These are phyloP conservation scores for Cercospora citrullina DNA, from an alignment of 2,329 filamentous ascomycete genomes.

Conservation along the genomic window DNA sequence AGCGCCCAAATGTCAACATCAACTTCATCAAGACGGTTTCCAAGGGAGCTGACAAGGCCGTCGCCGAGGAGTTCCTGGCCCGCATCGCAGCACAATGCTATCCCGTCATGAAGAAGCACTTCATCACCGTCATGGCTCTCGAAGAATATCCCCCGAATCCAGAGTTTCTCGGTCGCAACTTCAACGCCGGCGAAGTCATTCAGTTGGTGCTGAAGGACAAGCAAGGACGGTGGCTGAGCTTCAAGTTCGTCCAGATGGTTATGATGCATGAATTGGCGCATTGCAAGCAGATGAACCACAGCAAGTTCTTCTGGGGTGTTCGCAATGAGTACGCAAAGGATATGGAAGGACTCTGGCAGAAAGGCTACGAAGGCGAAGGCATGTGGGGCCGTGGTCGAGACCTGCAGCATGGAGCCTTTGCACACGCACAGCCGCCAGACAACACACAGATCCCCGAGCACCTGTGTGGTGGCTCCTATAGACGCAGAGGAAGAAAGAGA, in stretches of 20 bases:
- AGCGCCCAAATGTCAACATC: conserved; percentile 74
- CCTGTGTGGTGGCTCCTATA: conserved; percentile 79
- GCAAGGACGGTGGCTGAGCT: conserved; percentile 69
- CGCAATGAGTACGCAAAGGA: conserved; percentile 70
- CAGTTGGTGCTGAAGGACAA: conserved; percentile 77
- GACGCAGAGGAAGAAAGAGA: conserved; percentile 55
- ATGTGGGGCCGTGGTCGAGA: conserved; percentile 74
- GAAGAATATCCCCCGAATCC: conserved; percentile 80
- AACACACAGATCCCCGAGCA: conserved; percentile 53
- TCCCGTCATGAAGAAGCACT: conserved; percentile 56
- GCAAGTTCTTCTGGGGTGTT: conserved; percentile 75
- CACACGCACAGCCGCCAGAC: conserved; percentile 61
- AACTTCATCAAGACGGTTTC: conserved; percentile 78
- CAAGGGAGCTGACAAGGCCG: conserved; percentile 50
- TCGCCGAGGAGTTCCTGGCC: conserved; percentile 69
- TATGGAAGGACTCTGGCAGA: conserved; percentile 69
- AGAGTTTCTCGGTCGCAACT: conserved; percentile 85
- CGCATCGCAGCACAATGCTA: conserved; percentile 78
- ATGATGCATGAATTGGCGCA: conserved; percentile 93
- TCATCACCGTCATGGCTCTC: conserved; percentile 54
- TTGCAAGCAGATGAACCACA: conserved; percentile 91
- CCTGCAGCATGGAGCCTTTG: conserved; percentile 62
- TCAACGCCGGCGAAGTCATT: conserved; percentile 84
- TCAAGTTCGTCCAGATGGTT: conserved; percentile 85
- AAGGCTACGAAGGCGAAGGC: conserved; percentile 75